These are phyloP conservation scores for Lyophyllum atratum DNA, from an alignment of 768 basidiomycete genomes.

Conservation along the genomic window DNA sequence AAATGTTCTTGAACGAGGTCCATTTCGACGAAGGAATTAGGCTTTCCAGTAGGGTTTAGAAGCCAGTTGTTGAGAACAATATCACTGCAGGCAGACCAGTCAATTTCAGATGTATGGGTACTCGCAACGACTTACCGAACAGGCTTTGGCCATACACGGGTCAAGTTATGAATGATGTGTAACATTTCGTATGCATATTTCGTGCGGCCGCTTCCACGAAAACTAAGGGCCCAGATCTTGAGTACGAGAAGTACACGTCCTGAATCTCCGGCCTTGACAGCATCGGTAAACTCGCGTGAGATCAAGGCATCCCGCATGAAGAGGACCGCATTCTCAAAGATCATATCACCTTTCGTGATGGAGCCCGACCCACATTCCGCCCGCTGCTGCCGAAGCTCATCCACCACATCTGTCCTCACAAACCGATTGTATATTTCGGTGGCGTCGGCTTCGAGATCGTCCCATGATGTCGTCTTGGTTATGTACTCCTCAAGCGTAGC, in stretches of 20 bases:
- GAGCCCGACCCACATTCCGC: too few species aligned
- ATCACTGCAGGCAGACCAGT: too few species aligned
- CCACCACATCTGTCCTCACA: too few species aligned
- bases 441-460: neutral
- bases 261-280: slow-evolving; percentile 33
- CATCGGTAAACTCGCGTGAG: slow-evolving; percentile 25
- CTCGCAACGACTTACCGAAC: neutral
- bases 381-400: too few species aligned
- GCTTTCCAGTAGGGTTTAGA: slow-evolving; percentile 30
- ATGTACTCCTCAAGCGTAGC: slow-evolving; percentile 20
- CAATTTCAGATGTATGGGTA: too few species aligned
- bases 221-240: slow-evolving; percentile 22
- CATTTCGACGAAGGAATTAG: slow-evolving; percentile 26
- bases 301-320: slow-evolving; percentile 30
- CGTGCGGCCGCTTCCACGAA: slow-evolving; percentile 16
- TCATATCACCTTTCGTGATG: slow-evolving; percentile 21
- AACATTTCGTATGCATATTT: slow-evolving; percentile 25
- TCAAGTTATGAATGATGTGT: slow-evolving; percentile 18
- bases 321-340: slow-evolving; percentile 28
- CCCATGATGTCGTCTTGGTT: too few species aligned
- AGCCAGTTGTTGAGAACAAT: slow-evolving; percentile 29
- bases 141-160: slow-evolving; percentile 14
- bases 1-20: slow-evolving; percentile 36
- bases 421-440: too few species aligned
- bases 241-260: slow-evolving; percentile 29